phyloP scores from a whole-genome alignment of 352 stramenopile genomes.

The Phytophthora megakarya region DNA sequence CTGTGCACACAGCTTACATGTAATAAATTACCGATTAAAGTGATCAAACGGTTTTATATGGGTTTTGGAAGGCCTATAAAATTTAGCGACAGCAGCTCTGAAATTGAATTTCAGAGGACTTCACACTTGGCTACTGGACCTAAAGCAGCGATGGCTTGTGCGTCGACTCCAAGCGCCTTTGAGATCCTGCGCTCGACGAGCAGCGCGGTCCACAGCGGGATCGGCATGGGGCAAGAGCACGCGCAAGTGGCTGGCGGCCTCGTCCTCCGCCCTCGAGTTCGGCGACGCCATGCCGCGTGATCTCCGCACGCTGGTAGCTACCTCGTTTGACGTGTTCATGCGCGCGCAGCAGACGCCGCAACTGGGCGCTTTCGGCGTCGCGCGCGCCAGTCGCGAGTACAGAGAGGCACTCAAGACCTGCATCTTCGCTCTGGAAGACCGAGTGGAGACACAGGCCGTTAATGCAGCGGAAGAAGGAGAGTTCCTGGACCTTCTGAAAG shows the following conservation, averaged over 20 bases:
- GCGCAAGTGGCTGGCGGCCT: conserved; percentile 44
- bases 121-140: conserved; percentile 15
- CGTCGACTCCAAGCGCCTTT: conserved; percentile 33
- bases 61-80: too few relatives aligned
- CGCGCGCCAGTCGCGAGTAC: conserved; percentile 67
- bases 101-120: too few relatives aligned
- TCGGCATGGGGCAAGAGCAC: conserved; percentile 60
- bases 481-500: conserved; percentile 73
- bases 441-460: conserved; percentile 29
- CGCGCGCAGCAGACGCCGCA: conserved; percentile 31
- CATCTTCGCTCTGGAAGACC: conserved; percentile 71
- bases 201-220: conserved; percentile 30
- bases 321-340: conserved; percentile 68
- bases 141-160: conserved; percentile 17
- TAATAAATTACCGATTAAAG: too few relatives aligned
- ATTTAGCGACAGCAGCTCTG: too few relatives aligned
- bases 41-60: too few relatives aligned
- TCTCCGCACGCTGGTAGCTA: conserved; percentile 57
- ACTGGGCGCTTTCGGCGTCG: conserved; percentile 21
- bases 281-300: conserved; percentile 54
- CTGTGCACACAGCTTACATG: not conserved
- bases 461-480: conserved; percentile 44
- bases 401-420: conserved; percentile 68
- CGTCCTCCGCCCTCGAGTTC: conserved; percentile 12
- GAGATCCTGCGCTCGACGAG: conserved; percentile 52